Evolutionary conservation across 2,329 filamentous ascomycete genomes (phyloP).

Genomic region (Colletotrichum cereale): DNA sequence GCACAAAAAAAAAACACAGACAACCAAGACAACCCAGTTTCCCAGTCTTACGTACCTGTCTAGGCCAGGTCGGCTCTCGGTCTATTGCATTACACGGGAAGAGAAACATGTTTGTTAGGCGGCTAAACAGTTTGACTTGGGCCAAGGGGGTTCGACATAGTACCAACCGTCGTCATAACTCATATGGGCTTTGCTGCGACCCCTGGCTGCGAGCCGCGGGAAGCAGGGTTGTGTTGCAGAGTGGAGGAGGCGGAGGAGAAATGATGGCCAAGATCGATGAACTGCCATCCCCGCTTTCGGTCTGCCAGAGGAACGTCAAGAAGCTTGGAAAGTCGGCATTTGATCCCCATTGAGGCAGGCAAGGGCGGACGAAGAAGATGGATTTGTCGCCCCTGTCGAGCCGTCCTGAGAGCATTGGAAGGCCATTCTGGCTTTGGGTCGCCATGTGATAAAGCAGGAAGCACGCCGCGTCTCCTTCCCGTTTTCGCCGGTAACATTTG

Average conservation of each 20-base stretch:
- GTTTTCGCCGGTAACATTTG: neutral
- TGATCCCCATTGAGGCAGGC: conserved; percentile 3
- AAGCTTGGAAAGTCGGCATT: neutral
- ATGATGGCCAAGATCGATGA: conserved; percentile 26
- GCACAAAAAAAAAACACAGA: neutral
- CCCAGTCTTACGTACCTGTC: neutral
- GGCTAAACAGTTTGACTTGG: neutral
- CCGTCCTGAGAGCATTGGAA: neutral
- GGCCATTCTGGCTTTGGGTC: neutral
- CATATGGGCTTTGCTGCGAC: neutral
- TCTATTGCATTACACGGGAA: neutral
- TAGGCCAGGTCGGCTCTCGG: neutral
- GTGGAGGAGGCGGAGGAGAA: conserved; percentile 10
- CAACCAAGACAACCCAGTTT: neutral
- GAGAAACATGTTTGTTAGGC: neutral
- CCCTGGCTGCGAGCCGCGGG: neutral
- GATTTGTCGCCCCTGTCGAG: neutral
- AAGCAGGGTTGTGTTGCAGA: neutral
- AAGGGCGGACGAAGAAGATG: conserved; percentile 1
- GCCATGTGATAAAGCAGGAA: neutral
- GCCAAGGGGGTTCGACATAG: neutral
- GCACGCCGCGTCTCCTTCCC: neutral
- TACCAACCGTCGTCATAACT: neutral
- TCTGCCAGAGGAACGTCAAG: conserved; percentile 7
- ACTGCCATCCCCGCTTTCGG: conserved; percentile 24